Evolutionary conservation across 768 basidiomycete species (phyloP).

Genomic region (Hemileccinum impolitum): DNA sequence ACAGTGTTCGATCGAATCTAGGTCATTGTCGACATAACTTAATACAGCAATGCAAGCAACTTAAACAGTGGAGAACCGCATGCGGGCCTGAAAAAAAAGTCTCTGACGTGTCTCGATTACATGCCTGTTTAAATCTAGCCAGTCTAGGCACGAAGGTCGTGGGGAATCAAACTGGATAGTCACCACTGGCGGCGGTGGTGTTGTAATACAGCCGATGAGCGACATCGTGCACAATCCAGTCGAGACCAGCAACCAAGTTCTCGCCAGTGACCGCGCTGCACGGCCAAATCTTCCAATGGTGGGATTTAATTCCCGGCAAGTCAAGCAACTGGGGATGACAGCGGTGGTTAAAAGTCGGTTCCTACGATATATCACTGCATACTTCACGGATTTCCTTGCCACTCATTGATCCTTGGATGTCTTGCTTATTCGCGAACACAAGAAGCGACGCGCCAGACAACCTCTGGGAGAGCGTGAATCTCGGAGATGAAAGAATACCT

Average conservation of each 20-base stretch:
- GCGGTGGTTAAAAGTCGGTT: conserved; percentile 7
- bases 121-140: conserved; percentile 1
- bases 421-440: conserved; percentile 98
- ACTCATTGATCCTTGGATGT: conserved; percentile 83
- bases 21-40: conserved; percentile 7
- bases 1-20: conserved; percentile 7
- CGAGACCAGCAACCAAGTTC: conserved; percentile 79
- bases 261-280: conserved; percentile 92
- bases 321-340: conserved; percentile 63
- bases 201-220: conserved; percentile 86
- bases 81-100: conserved; percentile 9
- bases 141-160: conserved; percentile 11
- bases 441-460: conserved; percentile 94
- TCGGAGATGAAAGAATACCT: conserved; percentile 5
- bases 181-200: conserved; percentile 29
- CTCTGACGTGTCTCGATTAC: conserved; percentile 11
- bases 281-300: conserved; percentile 85
- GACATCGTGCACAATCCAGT: conserved; percentile 91
- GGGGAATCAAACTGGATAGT: conserved; percentile 6
- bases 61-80: conserved; percentile 6
- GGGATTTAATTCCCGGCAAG: conserved; percentile 77
- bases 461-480: conserved; percentile 50
- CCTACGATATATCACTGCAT: conserved; percentile 29
- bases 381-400: conserved; percentile 81
- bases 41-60: conserved; percentile 9